Evolutionary conservation across 108 stramenopile genomes (phyloP).

Genomic region (Pelagomonas calceolata): DNA sequence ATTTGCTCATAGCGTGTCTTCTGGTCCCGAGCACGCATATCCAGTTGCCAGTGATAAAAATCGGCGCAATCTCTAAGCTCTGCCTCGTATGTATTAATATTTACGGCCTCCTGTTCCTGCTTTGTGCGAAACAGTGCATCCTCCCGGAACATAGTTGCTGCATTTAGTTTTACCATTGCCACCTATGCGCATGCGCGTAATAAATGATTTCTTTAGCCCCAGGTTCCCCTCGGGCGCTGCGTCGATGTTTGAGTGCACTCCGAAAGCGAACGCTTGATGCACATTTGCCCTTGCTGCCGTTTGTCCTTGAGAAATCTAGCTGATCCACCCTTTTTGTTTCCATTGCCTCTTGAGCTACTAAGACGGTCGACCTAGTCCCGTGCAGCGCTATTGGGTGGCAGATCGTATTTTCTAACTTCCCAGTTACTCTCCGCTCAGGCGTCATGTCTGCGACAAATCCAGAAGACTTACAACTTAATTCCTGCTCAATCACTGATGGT

Average conservation of each 20-base stretch:
- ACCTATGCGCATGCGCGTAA: no score
- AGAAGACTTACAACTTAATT: background rate
- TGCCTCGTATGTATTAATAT: conserved; percentile 34
- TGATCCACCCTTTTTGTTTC: conserved; percentile 11
- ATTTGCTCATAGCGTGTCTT: conserved; percentile 11
- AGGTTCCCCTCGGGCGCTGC: no score
- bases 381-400: background rate
- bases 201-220: no score
- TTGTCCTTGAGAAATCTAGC: conserved; percentile 17
- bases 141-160: conserved; percentile 47
- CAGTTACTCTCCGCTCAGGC: no score
- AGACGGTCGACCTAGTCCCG: background rate
- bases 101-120: conserved; percentile 42
- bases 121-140: conserved; percentile 45
- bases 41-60: conserved; percentile 41
- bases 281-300: conserved; percentile 8
- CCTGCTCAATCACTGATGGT: background rate
- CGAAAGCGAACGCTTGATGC: no score
- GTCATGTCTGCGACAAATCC: no score
- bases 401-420: background rate
- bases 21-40: conserved; percentile 28
- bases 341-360: conserved; percentile 29
- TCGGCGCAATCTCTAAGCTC: conserved; percentile 43
- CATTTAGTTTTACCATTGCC: conserved; percentile 38
- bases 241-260: no score